These are phyloP conservation scores for Fusarium liriodendri DNA, from an alignment of 2,329 filamentous ascomycete species.

Conservation along the genomic window DNA sequence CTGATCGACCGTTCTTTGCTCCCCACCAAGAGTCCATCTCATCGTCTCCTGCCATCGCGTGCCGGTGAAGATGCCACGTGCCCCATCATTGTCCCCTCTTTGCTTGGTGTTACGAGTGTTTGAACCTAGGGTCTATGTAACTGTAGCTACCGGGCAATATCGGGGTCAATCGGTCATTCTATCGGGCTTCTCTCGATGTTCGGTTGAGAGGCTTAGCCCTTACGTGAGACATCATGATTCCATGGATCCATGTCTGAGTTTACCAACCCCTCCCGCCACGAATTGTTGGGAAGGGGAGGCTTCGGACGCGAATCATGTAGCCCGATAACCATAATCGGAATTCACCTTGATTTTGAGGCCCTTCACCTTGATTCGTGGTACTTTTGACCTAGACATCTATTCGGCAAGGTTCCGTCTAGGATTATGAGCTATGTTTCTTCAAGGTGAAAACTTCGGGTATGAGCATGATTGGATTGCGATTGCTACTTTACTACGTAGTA, in stretches of 20 bases:
- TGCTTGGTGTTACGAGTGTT: not conserved
- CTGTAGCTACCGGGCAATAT: constrained; percentile 19
- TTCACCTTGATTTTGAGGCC: not conserved
- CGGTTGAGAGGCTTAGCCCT: not conserved
- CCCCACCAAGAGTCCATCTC: constrained; percentile 17
- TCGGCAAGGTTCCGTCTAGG: not conserved
- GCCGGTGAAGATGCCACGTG: constrained; percentile 28
- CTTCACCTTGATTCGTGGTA: not conserved
- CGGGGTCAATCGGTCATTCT: constrained; percentile 9
- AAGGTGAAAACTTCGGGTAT: not conserved
- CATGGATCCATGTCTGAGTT: not conserved
- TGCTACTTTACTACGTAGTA: not conserved
- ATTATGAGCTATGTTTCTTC: not conserved
- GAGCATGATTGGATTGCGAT: not conserved
- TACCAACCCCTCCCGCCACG: not conserved
- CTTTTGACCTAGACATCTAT: not conserved
- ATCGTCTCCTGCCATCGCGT: constrained; percentile 18
- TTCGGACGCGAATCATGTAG: not conserved
- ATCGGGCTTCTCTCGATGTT: not conserved
- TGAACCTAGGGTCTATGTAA: not conserved
- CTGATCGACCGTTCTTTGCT: constrained; percentile 20
- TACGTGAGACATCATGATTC: not conserved
- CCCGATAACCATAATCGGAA: not conserved
- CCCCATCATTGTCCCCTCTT: constrained; percentile 1
- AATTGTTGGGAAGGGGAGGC: not conserved